phyloP scores from a whole-genome alignment of 257 asterid species.

The Marsdenia floribunda region DNA sequence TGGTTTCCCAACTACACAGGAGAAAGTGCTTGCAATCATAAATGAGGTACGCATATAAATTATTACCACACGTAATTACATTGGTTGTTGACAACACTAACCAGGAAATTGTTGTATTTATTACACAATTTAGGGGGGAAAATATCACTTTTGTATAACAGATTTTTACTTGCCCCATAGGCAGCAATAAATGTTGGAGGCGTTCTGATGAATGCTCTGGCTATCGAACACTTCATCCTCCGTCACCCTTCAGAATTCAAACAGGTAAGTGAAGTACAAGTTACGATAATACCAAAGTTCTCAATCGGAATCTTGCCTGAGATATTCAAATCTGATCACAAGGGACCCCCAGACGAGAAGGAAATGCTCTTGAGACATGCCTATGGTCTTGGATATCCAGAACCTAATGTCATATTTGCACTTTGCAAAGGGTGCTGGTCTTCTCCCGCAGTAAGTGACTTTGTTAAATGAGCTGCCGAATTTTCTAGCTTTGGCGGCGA shows the following conservation, averaged over 20 bases:
- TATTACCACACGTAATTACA: neutral
- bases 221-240: slow-evolving; percentile 81
- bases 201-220: slow-evolving; percentile 61
- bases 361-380: slow-evolving; percentile 67
- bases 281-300: neutral
- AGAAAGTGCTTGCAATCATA: slow-evolving; percentile 51
- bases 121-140: neutral
- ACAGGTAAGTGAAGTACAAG: slow-evolving; percentile 55
- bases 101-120: neutral
- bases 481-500: neutral
- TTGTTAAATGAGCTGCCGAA: neutral
- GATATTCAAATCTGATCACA: slow-evolving; percentile 10
- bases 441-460: slow-evolving; percentile 86
- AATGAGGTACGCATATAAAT: slow-evolving; percentile 47
- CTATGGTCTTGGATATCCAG: slow-evolving; percentile 86
- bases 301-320: neutral
- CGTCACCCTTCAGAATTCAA: slow-evolving; percentile 65
- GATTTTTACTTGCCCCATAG: slow-evolving; percentile 31
- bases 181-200: slow-evolving; percentile 76
- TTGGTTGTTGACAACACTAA: neutral
- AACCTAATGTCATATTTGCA: slow-evolving; percentile 82
- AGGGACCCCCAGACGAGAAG: slow-evolving; percentile 62
- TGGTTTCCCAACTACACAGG: slow-evolving; percentile 73
- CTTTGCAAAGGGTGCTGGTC: slow-evolving; percentile 96
- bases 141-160: neutral